Evolutionary conservation across 257 asterid genomes (phyloP), one percentile per base, ranked within the genome.

Genomic region (Osmanthus fragrans): DNA sequence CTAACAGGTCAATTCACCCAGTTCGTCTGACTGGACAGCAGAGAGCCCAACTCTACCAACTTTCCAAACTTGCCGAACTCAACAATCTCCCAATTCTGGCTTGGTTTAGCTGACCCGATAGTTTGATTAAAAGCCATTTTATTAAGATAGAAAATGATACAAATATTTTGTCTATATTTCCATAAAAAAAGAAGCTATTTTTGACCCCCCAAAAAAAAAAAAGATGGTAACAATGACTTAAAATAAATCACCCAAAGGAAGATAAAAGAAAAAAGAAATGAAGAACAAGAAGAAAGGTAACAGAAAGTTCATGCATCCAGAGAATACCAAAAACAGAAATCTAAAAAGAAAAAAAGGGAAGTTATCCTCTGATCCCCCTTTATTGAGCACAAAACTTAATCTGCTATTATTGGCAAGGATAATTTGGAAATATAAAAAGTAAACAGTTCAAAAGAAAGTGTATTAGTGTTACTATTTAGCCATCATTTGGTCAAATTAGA

Each of bases 401-500:
- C 77, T 78, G 80, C 82, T 80, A 82, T 82, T 82, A 84, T 81
- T 80, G 84, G 84, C 83, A 81, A 56, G 70, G 82, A 86, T 80
- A 80, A 88, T 82, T 58, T 69, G 79, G 47, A 83, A 68, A 79
- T 83, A 81, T 65, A 71, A 85, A 88, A 87, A 86, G 91, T 83
- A 86, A 83, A 89, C 81, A 87, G 90, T 84, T 80, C 23, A 40
- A 77, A 71, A 73, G 81, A 70, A 73, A 83, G 82, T 67, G 79
- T 73, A 42, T 75, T 72, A 77, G 73, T 71, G 77, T 68, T 81
- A 82, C 90, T 83, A 82, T 80, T 74, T 60, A 83, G 77, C 77
- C 86, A 92, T 94, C 85, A 89, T 89, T 88, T 71, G 87, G 92
- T 90, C 92, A 90, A 91, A 91, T 86, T 82, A 87, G 70, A 74